phyloP scores from a whole-genome alignment of 768 basidiomycete genomes.

The Russula compacta region DNA sequence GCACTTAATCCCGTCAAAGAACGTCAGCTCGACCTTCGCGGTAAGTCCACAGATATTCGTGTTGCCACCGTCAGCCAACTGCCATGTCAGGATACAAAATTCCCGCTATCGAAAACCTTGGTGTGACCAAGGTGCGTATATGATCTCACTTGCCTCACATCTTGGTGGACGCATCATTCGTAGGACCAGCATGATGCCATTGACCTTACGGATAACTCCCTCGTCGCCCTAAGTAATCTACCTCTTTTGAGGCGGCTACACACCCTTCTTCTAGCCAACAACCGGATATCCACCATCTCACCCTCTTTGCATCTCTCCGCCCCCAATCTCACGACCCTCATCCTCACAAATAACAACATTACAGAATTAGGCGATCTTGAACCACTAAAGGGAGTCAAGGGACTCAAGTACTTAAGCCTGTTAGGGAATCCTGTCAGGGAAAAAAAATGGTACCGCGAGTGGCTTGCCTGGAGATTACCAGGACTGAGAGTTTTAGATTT shows the following conservation, averaged over 20 bases:
- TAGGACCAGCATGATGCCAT: slow-evolving; percentile 93
- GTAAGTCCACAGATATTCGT: slow-evolving; percentile 32
- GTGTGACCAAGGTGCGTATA: slow-evolving; percentile 69
- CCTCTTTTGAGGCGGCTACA: slow-evolving; percentile 78
- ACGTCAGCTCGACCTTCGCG: slow-evolving; percentile 86
- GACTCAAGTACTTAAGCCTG: slow-evolving; percentile 67
- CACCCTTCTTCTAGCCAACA: slow-evolving; percentile 83
- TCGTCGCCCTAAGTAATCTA: slow-evolving; percentile 73
- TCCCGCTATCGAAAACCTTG: slow-evolving; percentile 92
- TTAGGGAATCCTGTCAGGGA: slow-evolving; percentile 79
- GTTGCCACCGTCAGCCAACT: slow-evolving; percentile 3
- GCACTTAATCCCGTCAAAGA: slow-evolving; percentile 78
- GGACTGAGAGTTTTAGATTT: slow-evolving; percentile 89
- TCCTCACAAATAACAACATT: slow-evolving; percentile 78
- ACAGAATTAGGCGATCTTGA: slow-evolving; percentile 78
- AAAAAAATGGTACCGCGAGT: slow-evolving; percentile 95
- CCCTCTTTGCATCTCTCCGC: slow-evolving; percentile 72
- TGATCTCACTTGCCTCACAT: slow-evolving; percentile 11
- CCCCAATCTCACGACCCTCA: slow-evolving; percentile 75
- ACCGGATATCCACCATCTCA: slow-evolving; percentile 78
- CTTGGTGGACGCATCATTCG: not conserved
- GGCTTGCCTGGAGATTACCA: slow-evolving; percentile 85
- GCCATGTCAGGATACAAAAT: slow-evolving; percentile 66
- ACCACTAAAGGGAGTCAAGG: slow-evolving; percentile 65
- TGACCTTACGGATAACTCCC: slow-evolving; percentile 88